These are phyloP conservation scores for Paramecium pentaurelia DNA, from an alignment of 73 alveolate genomes.

Conservation along the genomic window DNA sequence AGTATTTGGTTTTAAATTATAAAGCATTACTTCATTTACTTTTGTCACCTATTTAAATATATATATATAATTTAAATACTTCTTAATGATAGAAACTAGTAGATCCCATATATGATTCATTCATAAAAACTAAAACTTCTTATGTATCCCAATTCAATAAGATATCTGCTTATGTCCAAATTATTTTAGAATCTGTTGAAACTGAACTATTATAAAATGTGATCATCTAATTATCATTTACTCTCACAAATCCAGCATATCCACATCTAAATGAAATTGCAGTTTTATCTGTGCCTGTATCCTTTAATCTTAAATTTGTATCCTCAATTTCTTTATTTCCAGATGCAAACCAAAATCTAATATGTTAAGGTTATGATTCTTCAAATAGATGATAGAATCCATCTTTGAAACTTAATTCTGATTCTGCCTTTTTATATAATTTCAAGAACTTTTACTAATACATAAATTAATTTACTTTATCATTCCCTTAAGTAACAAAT, in stretches of 20 bases:
- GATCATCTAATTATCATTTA: conserved; percentile 62
- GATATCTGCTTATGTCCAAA: conserved; percentile 39
- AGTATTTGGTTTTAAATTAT: conserved; percentile 55
- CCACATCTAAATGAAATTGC: conserved; percentile 61
- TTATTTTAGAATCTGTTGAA: background rate
- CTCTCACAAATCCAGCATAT: conserved; percentile 58
- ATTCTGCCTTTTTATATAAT: background rate
- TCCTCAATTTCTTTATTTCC: conserved; percentile 49
- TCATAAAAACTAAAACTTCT: conserved; percentile 25
- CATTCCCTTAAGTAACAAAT: background rate
- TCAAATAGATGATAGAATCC: conserved; percentile 17
- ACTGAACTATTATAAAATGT: conserved; percentile 52
- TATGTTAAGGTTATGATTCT: conserved; percentile 25
- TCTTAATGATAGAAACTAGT: conserved; percentile 28
- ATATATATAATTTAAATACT: background rate
- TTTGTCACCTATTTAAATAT: background rate
- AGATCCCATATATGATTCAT: conserved; percentile 46
- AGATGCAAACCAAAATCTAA: conserved; percentile 49
- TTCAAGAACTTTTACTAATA: background rate
- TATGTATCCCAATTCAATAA: conserved; percentile 45
- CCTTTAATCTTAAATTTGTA: conserved; percentile 53
- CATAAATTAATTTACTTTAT: background rate
- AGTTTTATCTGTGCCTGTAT: conserved; percentile 33
- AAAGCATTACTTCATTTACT: conserved; percentile 32
- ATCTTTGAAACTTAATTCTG: background rate